These are phyloP conservation scores for Copromyces sp. DNA, from an alignment of 495 filamentous ascomycete genomes.

Conservation along the genomic window DNA sequence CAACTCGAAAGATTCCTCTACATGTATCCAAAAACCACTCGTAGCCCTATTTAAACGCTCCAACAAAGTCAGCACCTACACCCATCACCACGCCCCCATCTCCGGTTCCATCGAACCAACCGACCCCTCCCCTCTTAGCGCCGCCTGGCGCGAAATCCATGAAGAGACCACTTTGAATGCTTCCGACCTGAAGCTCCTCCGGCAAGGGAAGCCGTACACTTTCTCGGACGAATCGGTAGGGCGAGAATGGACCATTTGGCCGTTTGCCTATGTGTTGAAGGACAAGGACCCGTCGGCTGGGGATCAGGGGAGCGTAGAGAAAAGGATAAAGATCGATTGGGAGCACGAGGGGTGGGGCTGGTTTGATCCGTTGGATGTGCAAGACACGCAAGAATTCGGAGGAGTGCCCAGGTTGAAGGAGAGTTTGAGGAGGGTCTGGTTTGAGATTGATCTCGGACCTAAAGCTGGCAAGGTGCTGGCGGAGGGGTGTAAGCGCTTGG, in stretches of 20 bases:
- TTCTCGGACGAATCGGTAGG: constrained; percentile 43
- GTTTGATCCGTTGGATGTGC: constrained; percentile 39
- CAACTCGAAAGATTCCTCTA: constrained; percentile 3
- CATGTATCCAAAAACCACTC: constrained; percentile 11
- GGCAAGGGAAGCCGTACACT: constrained; percentile 48
- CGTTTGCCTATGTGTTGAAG: constrained; percentile 50
- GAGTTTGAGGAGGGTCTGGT: constrained; percentile 47
- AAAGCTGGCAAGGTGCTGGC: constrained; percentile 33
- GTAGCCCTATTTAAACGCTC: constrained; percentile 53
- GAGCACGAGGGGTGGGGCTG: constrained; percentile 51
- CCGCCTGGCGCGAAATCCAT: constrained; percentile 51
- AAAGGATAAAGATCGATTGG: constrained; percentile 47
- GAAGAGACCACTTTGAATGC: constrained; percentile 51
- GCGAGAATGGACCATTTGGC: constrained; percentile 53
- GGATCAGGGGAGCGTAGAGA: constrained; percentile 21
- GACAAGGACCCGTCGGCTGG: no score
- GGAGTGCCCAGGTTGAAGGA: constrained; percentile 48
- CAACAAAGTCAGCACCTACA: constrained; percentile 47
- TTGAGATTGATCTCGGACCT: constrained; percentile 36
- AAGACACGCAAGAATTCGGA: constrained; percentile 28
- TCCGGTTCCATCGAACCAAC: constrained; percentile 45
- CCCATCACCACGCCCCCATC: constrained; percentile 48
- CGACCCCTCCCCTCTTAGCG: constrained; percentile 39
- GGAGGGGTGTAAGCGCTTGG: constrained; percentile 35
- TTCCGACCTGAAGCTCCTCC: constrained; percentile 37